phyloP scores from a whole-genome alignment of 129 eudicot species.

The Lactuca sativa region DNA sequence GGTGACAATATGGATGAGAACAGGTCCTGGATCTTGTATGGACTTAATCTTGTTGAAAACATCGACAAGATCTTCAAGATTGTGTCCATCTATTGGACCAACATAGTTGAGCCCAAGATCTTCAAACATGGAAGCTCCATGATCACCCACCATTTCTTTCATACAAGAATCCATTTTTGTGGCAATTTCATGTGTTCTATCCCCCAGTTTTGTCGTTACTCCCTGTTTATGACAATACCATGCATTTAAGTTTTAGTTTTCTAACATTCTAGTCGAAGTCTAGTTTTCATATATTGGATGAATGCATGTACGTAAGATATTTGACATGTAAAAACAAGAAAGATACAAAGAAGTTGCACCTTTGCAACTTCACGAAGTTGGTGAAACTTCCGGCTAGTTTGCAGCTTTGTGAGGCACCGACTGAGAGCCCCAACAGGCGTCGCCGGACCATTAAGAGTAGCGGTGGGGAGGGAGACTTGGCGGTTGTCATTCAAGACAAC shows the following conservation, averaged over 20 bases:
- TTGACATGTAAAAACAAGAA: neutral
- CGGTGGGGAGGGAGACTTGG: slow-evolving; percentile 73
- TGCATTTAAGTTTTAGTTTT: neutral
- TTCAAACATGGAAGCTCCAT: slow-evolving; percentile 50
- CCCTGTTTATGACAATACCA: slow-evolving; percentile 29
- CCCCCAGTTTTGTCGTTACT: slow-evolving; percentile 49
- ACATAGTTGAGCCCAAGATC: slow-evolving; percentile 69
- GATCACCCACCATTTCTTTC: slow-evolving; percentile 36
- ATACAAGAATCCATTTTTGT: slow-evolving; percentile 44
- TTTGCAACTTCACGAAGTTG: slow-evolving; percentile 53
- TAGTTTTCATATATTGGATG: too few species aligned
- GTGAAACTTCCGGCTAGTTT: slow-evolving; percentile 45
- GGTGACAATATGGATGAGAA: slow-evolving; percentile 62
- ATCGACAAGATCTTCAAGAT: slow-evolving; percentile 51
- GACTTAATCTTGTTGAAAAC: slow-evolving; percentile 46
- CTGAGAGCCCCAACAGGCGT: slow-evolving; percentile 65
- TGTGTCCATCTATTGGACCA: slow-evolving; percentile 81
- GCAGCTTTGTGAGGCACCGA: slow-evolving; percentile 45
- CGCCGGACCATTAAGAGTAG: slow-evolving; percentile 66
- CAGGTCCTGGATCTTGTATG: slow-evolving; percentile 54
- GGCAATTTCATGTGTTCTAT: slow-evolving; percentile 49
- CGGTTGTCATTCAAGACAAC: slow-evolving; percentile 56
- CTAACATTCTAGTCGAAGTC: too few species aligned
- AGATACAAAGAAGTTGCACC: slow-evolving; percentile 21
- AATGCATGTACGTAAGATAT: neutral